Evolutionary conservation across 495 filamentous ascomycete genomes (phyloP).

Genomic region (Tuber microsphaerosporum): DNA sequence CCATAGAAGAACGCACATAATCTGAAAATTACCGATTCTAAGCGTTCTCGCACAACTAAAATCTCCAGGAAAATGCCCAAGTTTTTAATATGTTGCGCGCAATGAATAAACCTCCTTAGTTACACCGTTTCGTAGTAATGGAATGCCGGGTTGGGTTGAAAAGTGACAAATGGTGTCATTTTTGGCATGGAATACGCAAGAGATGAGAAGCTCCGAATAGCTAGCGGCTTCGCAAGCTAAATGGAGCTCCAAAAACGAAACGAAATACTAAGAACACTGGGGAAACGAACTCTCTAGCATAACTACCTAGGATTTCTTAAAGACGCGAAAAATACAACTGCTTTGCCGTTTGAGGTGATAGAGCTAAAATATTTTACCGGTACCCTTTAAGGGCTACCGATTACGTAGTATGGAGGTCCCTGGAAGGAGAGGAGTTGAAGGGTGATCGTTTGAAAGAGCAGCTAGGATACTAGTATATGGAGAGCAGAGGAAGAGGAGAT

Average conservation of each 20-base stretch:
- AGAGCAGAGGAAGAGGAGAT: not conserved
- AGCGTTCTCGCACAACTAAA: not conserved
- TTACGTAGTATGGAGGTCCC: not conserved
- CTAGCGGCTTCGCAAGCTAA: not conserved
- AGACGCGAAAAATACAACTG: not conserved
- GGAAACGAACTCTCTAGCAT: not conserved
- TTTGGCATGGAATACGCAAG: too few species aligned
- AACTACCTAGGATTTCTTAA: not conserved
- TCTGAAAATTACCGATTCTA: not conserved
- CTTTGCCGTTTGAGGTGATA: not conserved
- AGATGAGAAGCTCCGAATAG: too few species aligned
- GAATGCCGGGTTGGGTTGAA: too few species aligned
- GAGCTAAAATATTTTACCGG: too few species aligned
- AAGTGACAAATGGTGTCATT: too few species aligned
- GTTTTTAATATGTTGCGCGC: too few species aligned
- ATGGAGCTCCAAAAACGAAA: not conserved
- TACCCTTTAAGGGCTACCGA: too few species aligned
- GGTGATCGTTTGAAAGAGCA: not conserved
- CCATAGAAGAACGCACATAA: not conserved
- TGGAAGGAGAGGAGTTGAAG: not conserved
- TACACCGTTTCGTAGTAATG: too few species aligned
- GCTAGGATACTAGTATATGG: not conserved
- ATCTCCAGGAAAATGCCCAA: too few species aligned
- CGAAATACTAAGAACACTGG: not conserved
- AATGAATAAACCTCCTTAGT: too few species aligned